phyloP scores from a whole-genome alignment of 768 basidiomycete species.

The Lactarius pseudohatsudake region DNA sequence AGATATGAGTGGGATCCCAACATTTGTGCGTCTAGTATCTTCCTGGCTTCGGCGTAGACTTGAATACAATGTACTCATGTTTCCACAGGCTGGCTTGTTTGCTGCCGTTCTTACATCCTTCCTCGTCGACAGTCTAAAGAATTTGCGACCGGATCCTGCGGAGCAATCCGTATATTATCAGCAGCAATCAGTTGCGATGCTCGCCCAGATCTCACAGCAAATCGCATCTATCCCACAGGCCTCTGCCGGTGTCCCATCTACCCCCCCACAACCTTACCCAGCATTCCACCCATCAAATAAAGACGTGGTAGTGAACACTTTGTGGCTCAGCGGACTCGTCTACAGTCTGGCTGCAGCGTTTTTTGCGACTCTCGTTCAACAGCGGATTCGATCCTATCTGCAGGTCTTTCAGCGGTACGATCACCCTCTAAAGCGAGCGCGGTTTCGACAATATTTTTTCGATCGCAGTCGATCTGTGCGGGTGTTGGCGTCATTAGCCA shows the following conservation, averaged over 20 bases:
- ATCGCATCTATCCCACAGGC: too few relatives aligned
- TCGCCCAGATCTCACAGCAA: too few relatives aligned
- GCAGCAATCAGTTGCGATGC: not conserved
- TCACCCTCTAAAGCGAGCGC: not conserved
- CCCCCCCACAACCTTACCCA: not conserved
- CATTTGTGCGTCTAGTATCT: not conserved
- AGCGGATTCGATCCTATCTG: not conserved
- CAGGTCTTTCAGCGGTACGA: not conserved
- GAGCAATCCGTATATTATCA: not conserved
- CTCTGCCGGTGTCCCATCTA: too few relatives aligned
- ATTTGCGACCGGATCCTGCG: not conserved
- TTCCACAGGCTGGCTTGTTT: not conserved
- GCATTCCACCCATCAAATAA: not conserved
- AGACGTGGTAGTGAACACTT: not conserved
- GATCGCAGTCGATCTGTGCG: not conserved
- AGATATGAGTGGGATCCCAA: not conserved
- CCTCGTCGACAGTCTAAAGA: not conserved
- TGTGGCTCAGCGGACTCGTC: not conserved
- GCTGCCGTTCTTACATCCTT: not conserved
- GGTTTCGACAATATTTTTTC: not conserved
- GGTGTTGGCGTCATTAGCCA: too few relatives aligned
- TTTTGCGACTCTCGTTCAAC: not conserved
- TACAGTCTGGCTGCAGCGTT: not conserved
- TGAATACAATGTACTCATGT: not conserved
- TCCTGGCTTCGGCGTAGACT: not conserved